Evolutionary conservation across 805 yeast species (phyloP), one percentile per base, ranked within the genome.

Genomic region (Monosporozyma solicola): DNA sequence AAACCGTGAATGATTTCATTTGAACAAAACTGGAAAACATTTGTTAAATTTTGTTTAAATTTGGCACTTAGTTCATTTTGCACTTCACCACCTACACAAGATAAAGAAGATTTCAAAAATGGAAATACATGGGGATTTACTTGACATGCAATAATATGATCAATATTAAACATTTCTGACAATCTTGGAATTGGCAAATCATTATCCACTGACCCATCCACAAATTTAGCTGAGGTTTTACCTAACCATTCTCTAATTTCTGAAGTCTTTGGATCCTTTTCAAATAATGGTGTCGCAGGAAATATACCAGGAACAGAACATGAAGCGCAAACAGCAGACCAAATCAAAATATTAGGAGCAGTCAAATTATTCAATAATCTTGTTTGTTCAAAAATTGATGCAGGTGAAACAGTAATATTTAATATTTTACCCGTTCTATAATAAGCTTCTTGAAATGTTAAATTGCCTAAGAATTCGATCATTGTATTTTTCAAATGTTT

Each of bases 91-190:
- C 89, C 90, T 22, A 82, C 82, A 64, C 82, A 79, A 22, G 83
- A 80, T 3, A 83, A 76, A 0, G 90, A 82, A 51, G 83, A 55
- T 58, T 82, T 83, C 60, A 94, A 74, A 50, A 92, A 78, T 0
- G 99, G 99, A 2, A 87, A 87, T 15, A 94, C 95, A 66, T 94
- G 99, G 0, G 97, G 95, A 64, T 94, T 94, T 1, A 94, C 99
- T 67, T 94, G 99, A 47, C 96, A 92, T 0, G 97, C 99, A 60
- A 94, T 90, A 56, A 94, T 91, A 67, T 94, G 97, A 66, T 94
- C 96, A 32, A 94, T 97, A 63, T 94, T 92, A 68, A 94, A 94
- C 96, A 94, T 90, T 65, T 94, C 99, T 22, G 95, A 85, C 24
- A 94, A 74, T 59, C 97, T 78, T 1, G 95, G 78, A 29, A 90